Evolutionary conservation across 306 rosid species (phyloP), one percentile per base, ranked within the genome.

Genomic region (Cucumis melo): DNA sequence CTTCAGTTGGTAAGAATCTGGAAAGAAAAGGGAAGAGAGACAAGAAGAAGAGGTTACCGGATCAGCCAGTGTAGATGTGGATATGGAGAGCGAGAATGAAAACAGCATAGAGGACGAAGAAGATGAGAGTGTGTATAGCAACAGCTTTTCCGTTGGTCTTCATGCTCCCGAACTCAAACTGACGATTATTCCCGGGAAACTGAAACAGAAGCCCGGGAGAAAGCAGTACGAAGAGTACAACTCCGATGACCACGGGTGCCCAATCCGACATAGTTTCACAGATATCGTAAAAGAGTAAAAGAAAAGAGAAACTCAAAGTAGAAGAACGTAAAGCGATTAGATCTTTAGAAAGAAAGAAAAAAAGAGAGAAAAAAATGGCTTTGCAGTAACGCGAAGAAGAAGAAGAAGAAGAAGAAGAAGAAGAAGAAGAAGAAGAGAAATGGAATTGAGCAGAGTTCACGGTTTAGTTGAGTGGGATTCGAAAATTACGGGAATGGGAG

Each of bases 161-260:
- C 97, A 94, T 83, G 65, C 91, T 79, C 24, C 96, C 88, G 32
- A 94, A 94, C 82, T 94, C 99, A 5, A 94, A 39, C 79, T 79
- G 88, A 58, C 83, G 88, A 51, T 83, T 80, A 79, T 90, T 83
- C 1, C 99, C 97, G 0, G 99, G 99, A 13, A 94, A 78, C 34
- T 92, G 78, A 64, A 92, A 94, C 7, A 94, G 85, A 21, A 94
- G 79, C 2, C 99, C 99, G 10, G 99, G 99, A 53, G 90, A 91
- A 10, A 94, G 97, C 10, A 94, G 88, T 61, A 94, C 92, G 83
- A 94, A 92, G 67, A 94, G 79, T 20, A 94, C 95, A 8, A 94
- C 97, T 1, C 97, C 99, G 13, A 94, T 83, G 32, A 94, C n/a
- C n/a, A 94, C 95, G 0, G 97, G 96, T 1, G 88, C 98, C 99